Evolutionary conservation across 768 basidiomycete species (phyloP), one percentile per base, ranked within the genome.

Genomic region (Amanita fuliginea): DNA sequence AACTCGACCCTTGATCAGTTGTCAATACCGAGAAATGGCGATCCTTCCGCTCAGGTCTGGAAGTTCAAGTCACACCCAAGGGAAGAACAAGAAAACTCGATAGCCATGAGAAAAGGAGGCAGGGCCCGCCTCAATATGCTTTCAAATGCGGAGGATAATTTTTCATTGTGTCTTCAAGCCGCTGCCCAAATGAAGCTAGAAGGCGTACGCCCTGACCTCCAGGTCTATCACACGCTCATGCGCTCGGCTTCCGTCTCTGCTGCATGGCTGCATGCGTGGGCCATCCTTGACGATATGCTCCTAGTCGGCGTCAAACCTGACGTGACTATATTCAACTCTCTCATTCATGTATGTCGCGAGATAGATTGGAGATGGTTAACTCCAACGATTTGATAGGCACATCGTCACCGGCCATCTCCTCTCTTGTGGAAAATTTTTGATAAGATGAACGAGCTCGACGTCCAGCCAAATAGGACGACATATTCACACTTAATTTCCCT

Each of bases 251-350:
- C 74, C 0, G 54, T 58, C 6, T 66, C 73, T 33, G 67, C 65
- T 4, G 56, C 70, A 7, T 67, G 67, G 59, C 55, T 72, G 24
- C 78, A 85, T 52, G 74, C 81, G 3, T 75, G 74, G 69, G 84
- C 82, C 14, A 72, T 84, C 47, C 63, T 83, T 24, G 80, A 83
- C 32, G 84, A 88, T 59, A 86, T 88, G 83, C 46, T 70, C 30
- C 60, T 68, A 14, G 54, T 71, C 37, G 73, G 72, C 2, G 53
- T 88, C 18, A 52, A 62, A 40, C 81, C 77, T 4, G 69, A 76
- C 48, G 55, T 65, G 4, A 64, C 72, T 34, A 71, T 77, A 7
- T 81, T 82, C 60, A 76, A 83, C 40, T 65, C 72, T 37, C 67
- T 90, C 21, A 61, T 90, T 42, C 64, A 75, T 57, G 87, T 86